Conservation (phyloP, 2,329 filamentous ascomycete genomes). For the Colletotrichum sp. region DNA sequence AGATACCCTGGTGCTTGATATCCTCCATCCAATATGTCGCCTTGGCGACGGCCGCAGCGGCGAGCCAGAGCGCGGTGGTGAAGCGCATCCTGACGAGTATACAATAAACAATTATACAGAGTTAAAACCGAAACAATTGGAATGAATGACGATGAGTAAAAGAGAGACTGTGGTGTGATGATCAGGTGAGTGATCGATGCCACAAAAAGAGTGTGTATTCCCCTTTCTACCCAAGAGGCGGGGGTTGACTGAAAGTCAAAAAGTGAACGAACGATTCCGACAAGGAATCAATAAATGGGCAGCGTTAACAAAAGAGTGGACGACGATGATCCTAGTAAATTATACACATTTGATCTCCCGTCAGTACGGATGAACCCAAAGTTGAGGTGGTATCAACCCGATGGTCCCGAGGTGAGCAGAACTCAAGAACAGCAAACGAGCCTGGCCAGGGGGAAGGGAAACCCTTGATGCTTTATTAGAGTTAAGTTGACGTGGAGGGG, state of each 20-base stretch:
- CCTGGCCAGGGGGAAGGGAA: not conserved
- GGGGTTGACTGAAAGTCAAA: not conserved
- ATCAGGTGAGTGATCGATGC: not conserved
- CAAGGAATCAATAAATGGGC: not conserved
- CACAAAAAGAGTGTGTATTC: not conserved
- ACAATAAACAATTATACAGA: not conserved
- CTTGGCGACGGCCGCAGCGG: slow-evolving; percentile 19
- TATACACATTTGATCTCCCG: not conserved
- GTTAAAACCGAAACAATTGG: not conserved
- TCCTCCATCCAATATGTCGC: slow-evolving; percentile 47
- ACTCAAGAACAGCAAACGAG: not conserved
- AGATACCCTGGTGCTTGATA: slow-evolving; percentile 50
- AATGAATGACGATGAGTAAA: not conserved
- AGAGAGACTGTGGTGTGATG: not conserved
- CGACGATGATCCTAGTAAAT: not conserved
- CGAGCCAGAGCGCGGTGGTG: slow-evolving; percentile 13
- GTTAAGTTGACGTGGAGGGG: not conserved
- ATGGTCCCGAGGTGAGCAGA: not conserved
- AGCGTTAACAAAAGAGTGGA: not conserved
- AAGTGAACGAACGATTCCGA: not conserved
- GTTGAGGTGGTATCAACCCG: not conserved
- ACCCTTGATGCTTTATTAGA: not conserved
- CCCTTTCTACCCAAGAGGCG: not conserved
- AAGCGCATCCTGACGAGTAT: slow-evolving; percentile 11
- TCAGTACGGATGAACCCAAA: not conserved